A percentile compares a stretch with the other conserved stretches of the same genome.
Conservation (phyloP, 2,329 filamentous ascomycete species). For the Fragosphaeria purpurea region DNA sequence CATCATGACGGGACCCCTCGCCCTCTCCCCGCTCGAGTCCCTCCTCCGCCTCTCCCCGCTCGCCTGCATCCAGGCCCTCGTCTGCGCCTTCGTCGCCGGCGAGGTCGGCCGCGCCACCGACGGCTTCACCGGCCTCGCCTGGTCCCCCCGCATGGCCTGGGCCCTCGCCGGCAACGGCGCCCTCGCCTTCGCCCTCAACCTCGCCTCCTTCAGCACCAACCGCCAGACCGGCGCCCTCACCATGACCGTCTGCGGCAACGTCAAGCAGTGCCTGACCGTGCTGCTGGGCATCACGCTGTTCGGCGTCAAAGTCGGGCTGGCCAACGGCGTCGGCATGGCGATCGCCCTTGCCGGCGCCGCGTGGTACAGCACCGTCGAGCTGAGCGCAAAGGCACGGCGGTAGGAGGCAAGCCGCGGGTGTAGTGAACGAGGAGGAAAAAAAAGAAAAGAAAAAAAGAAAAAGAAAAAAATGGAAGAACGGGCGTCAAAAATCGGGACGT, state of each 20-base stretch:
- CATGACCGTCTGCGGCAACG: conserved; percentile 48
- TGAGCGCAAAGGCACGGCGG: conserved; percentile 17
- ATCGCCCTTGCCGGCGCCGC: conserved; percentile 44
- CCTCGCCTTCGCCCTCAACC: conserved; percentile 45
- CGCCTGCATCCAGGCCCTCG: conserved; percentile 43
- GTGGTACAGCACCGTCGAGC: conserved; percentile 47
- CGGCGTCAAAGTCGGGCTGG: conserved; percentile 36
- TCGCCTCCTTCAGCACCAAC: conserved; percentile 47
- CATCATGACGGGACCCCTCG: conserved; percentile 49
- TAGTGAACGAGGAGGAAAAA: too few species aligned
- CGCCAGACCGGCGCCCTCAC: conserved; percentile 46
- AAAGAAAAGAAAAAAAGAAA: too few species aligned
- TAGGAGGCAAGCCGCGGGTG: too few species aligned
- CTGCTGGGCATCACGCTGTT: conserved; percentile 43
- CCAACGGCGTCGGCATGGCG: conserved; percentile 45
- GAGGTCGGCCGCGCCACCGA: conserved; percentile 30
- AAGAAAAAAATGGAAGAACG: too few species aligned
- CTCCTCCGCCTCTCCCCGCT: conserved; percentile 51
- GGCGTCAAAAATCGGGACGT: too few species aligned
- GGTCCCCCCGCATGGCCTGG: conserved; percentile 18
- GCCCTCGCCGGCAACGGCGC: conserved; percentile 40
- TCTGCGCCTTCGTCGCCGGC: conserved; percentile 40
- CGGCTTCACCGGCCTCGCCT: neutral
- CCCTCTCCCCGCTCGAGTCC: conserved; percentile 46
- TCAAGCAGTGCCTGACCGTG: conserved; percentile 48